Evolutionary conservation across 768 basidiomycete genomes (phyloP), one percentile per base, ranked within the genome.

Genomic region (Leccinum fibrillosum): DNA sequence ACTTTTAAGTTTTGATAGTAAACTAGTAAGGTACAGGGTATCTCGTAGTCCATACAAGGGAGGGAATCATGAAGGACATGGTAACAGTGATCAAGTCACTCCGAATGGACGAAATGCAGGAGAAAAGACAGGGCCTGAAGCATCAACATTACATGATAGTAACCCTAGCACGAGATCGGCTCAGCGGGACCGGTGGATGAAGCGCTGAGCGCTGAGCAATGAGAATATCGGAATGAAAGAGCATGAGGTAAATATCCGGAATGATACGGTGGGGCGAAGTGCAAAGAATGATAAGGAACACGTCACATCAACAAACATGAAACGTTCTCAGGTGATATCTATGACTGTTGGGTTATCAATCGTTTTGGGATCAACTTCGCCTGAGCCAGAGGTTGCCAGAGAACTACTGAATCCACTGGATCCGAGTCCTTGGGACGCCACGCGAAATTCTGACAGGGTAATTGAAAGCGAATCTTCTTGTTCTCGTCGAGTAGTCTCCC

Each of bases 401-500:
- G 61, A 35, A 47, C 37, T 28, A 26, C 57, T 42, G 30, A 54
- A 35, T 11, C 21, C 54, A 52, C 48, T 37, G 13, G 60, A 39
- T 4, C 15, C 34, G 11, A 12, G 30, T 32, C 30, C 30, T 49
- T 47, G 61, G 25, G 49, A 10, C 4, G 13, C 0, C 6, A 50
- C 63, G 57, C 19, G 53, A 28, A 65, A 62, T 8, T 62, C 64
- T 0, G 64, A 21, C 10, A 59, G 60, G n/a, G 50, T 28, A 9
- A 49, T 21, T 1, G 45, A 47, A 13, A 35, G n/a, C 2, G 49
- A 19, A 6, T 2, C 26, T 6, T 4, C 3, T 49, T 63, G 39
- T 49, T 58, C 58, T 54, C 12, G 47, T 49, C n/a, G 64, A 15
- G n/a, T 23, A 8, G 66, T 65, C 51, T 67, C 60, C 50, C 55